Evolutionary conservation across 305 asterid species (phyloP), one percentile per base, ranked within the genome.

Genomic region (Euphrasia arctica): DNA sequence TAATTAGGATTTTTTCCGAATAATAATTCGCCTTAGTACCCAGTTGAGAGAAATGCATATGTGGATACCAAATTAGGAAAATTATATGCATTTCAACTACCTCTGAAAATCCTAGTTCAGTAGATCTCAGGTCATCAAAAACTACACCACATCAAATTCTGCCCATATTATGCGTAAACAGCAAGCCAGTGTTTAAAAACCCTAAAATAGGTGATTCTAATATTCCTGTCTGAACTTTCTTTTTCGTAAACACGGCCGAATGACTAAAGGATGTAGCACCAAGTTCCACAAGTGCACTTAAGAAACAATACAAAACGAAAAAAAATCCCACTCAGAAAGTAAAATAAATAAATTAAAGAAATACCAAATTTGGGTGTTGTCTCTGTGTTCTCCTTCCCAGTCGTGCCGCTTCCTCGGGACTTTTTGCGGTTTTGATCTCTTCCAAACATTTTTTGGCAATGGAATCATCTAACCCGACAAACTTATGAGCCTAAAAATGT

Each of bases 381-480:
- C 87, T 84, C 83, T 84, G 96, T 49, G 81, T 79, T 79, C 77
- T 85, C 79, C 98, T 84, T 79, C 98, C 98, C 28, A 93, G 32
- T 47, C 96, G 84, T 66, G 97, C 97, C 58, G 98, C 98, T 84
- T 93, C 98, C 84, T 93, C 98, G 0, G 98, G 97, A 62, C 98
- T 93, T 83, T 80, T 83, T 48, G 91, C 89, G 34, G 64, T 70
- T 75, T 85, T 90, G 64, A 93, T 80, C 71, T 83, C 85, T 70
- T 84, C 80, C 51, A 88, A 74, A 65, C 84, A 77, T 28, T 57
- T 74, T 43, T 62, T 77, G 47, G 96, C 96, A 56, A 71, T 67
- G 47, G 89, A 89, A 68, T 88, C 85, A 68, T 77, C 75, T 58
- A 80, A 64, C 62, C 90, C 97, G 5, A 77, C 79, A 78, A 93